Conservation (phyloP, 1,284 basidiomycete species). For the Leccinum griseonigrum region DNA sequence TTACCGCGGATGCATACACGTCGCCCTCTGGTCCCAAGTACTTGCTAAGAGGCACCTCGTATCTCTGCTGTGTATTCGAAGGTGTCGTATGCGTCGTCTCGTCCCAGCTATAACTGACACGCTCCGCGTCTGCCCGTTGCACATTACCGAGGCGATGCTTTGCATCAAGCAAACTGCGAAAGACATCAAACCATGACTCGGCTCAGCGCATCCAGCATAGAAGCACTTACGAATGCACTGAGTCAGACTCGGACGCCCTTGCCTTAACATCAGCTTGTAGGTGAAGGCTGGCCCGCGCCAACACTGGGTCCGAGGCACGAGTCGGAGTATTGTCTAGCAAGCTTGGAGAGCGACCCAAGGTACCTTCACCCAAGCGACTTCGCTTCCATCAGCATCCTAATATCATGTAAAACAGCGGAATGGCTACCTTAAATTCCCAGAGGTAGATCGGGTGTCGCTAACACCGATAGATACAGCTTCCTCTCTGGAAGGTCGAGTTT, state of each 20-base stretch:
- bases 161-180: constrained; percentile 4
- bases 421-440: constrained; percentile 3
- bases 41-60: constrained; percentile 21
- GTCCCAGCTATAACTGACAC: constrained; percentile 8
- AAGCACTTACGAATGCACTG: constrained; percentile 11
- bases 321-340: background rate
- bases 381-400: constrained; percentile 3
- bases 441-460: background rate
- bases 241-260: background rate
- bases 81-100: background rate
- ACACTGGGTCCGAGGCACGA: background rate
- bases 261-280: background rate
- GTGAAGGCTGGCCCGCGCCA: background rate
- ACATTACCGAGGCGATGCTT: background rate
- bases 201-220: background rate
- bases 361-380: background rate
- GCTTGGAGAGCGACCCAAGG: background rate
- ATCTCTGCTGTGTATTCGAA: constrained; percentile 3
- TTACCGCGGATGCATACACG: background rate
- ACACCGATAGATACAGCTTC: background rate
- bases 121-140: background rate
- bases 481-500: background rate
- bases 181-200: constrained; percentile 1
- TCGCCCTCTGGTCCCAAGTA: constrained; percentile 6
- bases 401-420: background rate